Evolutionary conservation across 371 early-diverging fungal species (phyloP).

Genomic region (Rhizopus sp.): DNA sequence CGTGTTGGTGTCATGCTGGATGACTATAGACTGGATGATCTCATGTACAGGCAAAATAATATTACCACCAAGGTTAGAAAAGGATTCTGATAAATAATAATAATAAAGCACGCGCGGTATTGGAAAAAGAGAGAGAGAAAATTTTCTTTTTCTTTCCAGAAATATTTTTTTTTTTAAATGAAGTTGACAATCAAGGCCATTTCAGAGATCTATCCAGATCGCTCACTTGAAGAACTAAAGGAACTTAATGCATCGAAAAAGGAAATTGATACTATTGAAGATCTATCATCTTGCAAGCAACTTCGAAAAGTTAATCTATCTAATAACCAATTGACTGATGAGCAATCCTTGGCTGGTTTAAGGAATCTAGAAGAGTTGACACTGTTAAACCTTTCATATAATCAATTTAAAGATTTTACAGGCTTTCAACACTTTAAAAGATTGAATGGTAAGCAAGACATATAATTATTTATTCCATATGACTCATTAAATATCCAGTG

Average conservation of each 20-base stretch:
- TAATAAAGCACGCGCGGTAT: too few species aligned
- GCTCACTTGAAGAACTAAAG: constrained; percentile 46
- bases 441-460: constrained; percentile 56
- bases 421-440: constrained; percentile 62
- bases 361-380: constrained; percentile 59
- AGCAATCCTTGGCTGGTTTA: constrained; percentile 58
- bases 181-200: constrained; percentile 56
- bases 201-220: constrained; percentile 32
- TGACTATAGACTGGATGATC: constrained; percentile 24
- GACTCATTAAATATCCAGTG: constrained; percentile 39
- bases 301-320: constrained; percentile 73
- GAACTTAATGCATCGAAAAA: constrained; percentile 56
- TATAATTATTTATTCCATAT: neutral
- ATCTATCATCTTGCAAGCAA: constrained; percentile 65
- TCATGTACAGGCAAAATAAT: constrained; percentile 39
- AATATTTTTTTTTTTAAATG: constrained; percentile 36
- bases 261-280: constrained; percentile 66
- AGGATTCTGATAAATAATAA: constrained; percentile 24
- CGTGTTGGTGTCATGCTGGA: constrained; percentile 37
- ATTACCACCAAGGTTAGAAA: constrained; percentile 43
- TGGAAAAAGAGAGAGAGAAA: too few species aligned
- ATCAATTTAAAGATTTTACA: constrained; percentile 62
- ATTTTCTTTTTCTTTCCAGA: neutral
- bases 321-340: constrained; percentile 60
- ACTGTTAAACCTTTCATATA: constrained; percentile 66